phyloP scores from a whole-genome alignment of 257 asterid species.

The Nicotiana undulata region DNA sequence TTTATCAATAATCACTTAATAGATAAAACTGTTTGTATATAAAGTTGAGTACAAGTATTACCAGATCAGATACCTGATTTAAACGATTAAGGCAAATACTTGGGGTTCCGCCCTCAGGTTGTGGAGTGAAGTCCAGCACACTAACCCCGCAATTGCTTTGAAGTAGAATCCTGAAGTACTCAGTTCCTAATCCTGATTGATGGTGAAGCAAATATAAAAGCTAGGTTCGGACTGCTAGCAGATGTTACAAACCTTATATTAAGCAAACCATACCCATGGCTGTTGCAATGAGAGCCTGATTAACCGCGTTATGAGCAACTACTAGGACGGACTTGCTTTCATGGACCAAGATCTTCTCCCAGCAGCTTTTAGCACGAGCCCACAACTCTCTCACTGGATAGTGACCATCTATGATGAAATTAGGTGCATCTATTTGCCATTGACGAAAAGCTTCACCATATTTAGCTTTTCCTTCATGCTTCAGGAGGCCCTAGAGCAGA shows the following conservation, averaged over 20 bases:
- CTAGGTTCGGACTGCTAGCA: neutral
- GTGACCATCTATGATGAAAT: constrained; percentile 80
- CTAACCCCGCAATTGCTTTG: constrained; percentile 97
- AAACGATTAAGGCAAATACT: constrained; percentile 76
- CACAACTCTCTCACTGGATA: constrained; percentile 93
- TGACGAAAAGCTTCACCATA: constrained; percentile 77
- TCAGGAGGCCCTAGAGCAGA: constrained; percentile 65
- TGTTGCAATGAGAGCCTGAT: constrained; percentile 96
- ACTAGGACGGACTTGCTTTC: constrained; percentile 75
- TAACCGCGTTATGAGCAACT: constrained; percentile 97
- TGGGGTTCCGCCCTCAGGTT: constrained; percentile 50
- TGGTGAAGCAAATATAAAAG: neutral
- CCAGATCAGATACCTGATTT: constrained; percentile 55
- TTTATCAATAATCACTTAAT: neutral
- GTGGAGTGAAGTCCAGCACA: constrained; percentile 86
- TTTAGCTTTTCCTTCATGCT: constrained; percentile 76
- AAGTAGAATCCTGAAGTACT: constrained; percentile 77
- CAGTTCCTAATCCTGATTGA: constrained; percentile 60
- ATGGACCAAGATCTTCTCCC: constrained; percentile 64
- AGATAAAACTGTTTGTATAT: neutral
- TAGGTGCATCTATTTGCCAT: constrained; percentile 89
- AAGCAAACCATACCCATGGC: constrained; percentile 53
- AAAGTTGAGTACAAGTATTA: neutral
- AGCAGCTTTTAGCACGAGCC: constrained; percentile 79
- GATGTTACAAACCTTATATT: neutral